Evolutionary conservation across 1,284 basidiomycete species (phyloP), one percentile per base, ranked within the genome.

Genomic region (Malassezia nana): DNA sequence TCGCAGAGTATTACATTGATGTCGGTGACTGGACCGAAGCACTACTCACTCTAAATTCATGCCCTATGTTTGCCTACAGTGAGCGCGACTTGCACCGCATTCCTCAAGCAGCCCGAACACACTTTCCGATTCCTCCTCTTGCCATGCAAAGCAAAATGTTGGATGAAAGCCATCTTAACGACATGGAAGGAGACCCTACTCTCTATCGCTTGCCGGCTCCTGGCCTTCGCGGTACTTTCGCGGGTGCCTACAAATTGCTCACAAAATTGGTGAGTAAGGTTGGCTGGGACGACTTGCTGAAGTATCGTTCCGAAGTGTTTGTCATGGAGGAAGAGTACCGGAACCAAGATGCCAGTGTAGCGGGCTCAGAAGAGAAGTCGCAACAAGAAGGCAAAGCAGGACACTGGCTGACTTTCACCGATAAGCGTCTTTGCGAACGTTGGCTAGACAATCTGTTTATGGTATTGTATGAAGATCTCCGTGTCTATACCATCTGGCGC

Each of bases 261-360:
- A 87, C 92, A 6, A 82, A 84, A 1, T 82, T 98, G 16, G 90
- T 94, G 26, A 84, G 85, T 4, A 83, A 89, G 65, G 89, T 99
- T 61, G 94, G 92, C 0, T 99, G 92, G 94, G 94, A 99, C 76
- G 94, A 98, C 77, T 80, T 98, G 13, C 80, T 98, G 53, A 89
- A 89, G 78, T 87, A 86, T 26, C 84, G 92, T 79, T 90, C 87
- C 74, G 78, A 80, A 43, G 92, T 99, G 9, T 98, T 99, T 76
- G 94, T 99, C 32, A 99, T 98, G 92, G 92, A 98, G 75, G 92
- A 98, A 74, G 92, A 99, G 75, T 99, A 98, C 74, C 80, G 94
- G 26, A 72, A 46, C 25, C 35, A 41, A 35, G 28, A 30, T 24
- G 43, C 55, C 0, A 48, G 49, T n/a, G 24, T 50, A 12, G 56